These are phyloP conservation scores for Abrus pulchellus DNA, from an alignment of 306 rosid genomes.

Conservation along the genomic window DNA sequence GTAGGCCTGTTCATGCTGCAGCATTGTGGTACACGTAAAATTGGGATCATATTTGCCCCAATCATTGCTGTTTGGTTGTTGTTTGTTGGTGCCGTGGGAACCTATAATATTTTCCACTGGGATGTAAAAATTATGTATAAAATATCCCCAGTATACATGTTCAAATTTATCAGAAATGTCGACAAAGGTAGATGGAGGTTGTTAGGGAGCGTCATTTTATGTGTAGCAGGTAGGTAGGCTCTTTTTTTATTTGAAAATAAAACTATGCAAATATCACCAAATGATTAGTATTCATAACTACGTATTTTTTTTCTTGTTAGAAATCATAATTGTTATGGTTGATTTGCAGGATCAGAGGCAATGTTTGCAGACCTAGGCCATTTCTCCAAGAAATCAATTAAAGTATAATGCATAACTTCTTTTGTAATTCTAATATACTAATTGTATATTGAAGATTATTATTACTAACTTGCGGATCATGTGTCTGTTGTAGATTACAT, in stretches of 20 bases:
- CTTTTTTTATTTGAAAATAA: too few species aligned
- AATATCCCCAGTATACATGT: slow-evolving; percentile 68
- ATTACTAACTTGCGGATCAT: slow-evolving; percentile 45
- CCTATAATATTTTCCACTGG: slow-evolving; percentile 65
- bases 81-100: slow-evolving; percentile 63
- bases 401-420: slow-evolving; percentile 54
- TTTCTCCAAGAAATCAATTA: slow-evolving; percentile 82
- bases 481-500: slow-evolving; percentile 66
- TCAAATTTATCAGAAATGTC: slow-evolving; percentile 59
- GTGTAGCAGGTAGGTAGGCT: slow-evolving; percentile 70
- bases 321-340: slow-evolving; percentile 21
- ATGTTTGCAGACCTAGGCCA: slow-evolving; percentile 86
- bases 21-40: slow-evolving; percentile 73
- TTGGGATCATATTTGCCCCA: slow-evolving; percentile 89
- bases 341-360: slow-evolving; percentile 75
- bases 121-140: slow-evolving; percentile 64
- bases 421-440: background rate
- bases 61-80: slow-evolving; percentile 72
- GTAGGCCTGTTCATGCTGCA: slow-evolving; percentile 82
- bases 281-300: slow-evolving; percentile 9
- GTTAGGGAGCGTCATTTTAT: slow-evolving; percentile 71
- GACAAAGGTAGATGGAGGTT: slow-evolving; percentile 64
- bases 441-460: background rate
- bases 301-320: background rate
- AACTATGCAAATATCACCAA: background rate